Percentiles rank a stretch among this genome's conserved stretches.
phyloP scores from a whole-genome alignment of 352 stramenopile species.

The Phytophthora kernoviae region DNA sequence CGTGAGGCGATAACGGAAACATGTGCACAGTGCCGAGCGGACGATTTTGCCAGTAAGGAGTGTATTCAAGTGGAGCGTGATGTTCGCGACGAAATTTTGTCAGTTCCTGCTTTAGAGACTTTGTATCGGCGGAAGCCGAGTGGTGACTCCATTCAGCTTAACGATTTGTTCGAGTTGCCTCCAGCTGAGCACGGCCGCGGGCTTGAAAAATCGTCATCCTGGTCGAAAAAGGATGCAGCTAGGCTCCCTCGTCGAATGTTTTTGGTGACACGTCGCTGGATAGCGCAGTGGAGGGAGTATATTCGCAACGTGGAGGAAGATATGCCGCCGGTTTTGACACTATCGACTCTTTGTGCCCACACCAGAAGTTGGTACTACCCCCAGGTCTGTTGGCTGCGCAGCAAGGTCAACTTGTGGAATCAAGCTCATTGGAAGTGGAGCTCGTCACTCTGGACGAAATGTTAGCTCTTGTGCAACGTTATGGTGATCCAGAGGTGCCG shows the following conservation, averaged over 20 bases:
- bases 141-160: constrained; percentile 38
- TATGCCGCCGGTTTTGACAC: constrained; percentile 35
- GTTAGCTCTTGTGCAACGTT: constrained; percentile 56
- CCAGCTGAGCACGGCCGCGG: constrained; percentile 19
- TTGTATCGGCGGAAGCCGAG: constrained; percentile 59
- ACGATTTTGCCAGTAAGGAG: constrained; percentile 56
- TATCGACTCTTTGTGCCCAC: constrained; percentile 49
- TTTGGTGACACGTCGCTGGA: constrained; percentile 62
- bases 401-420: constrained; percentile 46
- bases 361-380: constrained; percentile 62
- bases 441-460: constrained; percentile 71
- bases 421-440: constrained; percentile 55
- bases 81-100: constrained; percentile 65
- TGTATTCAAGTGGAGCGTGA: constrained; percentile 58
- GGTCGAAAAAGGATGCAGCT: constrained; percentile 19
- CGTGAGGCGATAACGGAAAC: constrained; percentile 30
- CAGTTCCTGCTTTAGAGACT: constrained; percentile 42
- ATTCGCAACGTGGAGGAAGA: constrained; percentile 71
- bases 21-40: constrained; percentile 59
- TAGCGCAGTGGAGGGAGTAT: constrained; percentile 68
- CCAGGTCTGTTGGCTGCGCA: constrained; percentile 47
- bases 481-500: constrained; percentile 47
- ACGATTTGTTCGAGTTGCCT: constrained; percentile 53
- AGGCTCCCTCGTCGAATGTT: constrained; percentile 48
- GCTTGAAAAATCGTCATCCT: constrained; percentile 28